A percentile compares a stretch with the other conserved stretches of the same genome.
Evolutionary conservation across 495 filamentous ascomycete genomes (phyloP).

Genomic region (Trichoderma asperelloides): DNA sequence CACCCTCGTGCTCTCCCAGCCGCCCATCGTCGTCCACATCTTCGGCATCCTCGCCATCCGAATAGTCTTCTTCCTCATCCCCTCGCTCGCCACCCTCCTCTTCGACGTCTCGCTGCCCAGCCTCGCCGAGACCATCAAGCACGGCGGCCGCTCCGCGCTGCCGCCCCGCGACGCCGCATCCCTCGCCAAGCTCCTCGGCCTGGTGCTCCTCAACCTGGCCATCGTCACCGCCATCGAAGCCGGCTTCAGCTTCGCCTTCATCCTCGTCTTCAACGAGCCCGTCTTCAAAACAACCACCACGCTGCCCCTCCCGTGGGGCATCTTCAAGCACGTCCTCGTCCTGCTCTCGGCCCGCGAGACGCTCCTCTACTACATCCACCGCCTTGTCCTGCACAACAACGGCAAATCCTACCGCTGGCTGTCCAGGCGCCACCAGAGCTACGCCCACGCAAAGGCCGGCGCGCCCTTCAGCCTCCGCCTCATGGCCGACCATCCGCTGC

Average conservation of each 20-base stretch:
- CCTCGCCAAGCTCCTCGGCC: conserved; percentile 32
- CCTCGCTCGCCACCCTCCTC: conserved; percentile 61
- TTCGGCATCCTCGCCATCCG: conserved; percentile 58
- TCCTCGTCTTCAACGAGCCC: conserved; percentile 22
- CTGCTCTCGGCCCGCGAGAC: conserved; percentile 50
- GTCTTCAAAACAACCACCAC: conserved; percentile 35
- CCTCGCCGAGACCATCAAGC: conserved; percentile 57
- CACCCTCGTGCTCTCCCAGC: conserved; percentile 68
- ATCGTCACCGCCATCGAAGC: conserved; percentile 50
- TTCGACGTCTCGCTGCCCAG: conserved; percentile 65
- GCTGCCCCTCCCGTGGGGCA: conserved; percentile 39
- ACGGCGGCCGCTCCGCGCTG: conserved; percentile 53
- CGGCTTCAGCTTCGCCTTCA: conserved; percentile 30
- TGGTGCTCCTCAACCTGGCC: conserved; percentile 58
- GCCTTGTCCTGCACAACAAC: conserved; percentile 54
- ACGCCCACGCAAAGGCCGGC: conserved; percentile 49
- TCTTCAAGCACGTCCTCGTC: conserved; percentile 55
- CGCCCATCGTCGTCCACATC: conserved; percentile 67
- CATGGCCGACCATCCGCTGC: conserved; percentile 69
- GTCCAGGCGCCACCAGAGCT: conserved; percentile 43
- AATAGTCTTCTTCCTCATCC: conserved; percentile 58
- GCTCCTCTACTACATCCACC: conserved; percentile 62
- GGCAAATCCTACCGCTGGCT: conserved; percentile 21
- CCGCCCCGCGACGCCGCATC: conserved; percentile 44
- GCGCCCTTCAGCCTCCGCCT: conserved; percentile 55